Evolutionary conservation across 169 alveolate species (phyloP).

Genomic region (Cryptosporidium sp.): DNA sequence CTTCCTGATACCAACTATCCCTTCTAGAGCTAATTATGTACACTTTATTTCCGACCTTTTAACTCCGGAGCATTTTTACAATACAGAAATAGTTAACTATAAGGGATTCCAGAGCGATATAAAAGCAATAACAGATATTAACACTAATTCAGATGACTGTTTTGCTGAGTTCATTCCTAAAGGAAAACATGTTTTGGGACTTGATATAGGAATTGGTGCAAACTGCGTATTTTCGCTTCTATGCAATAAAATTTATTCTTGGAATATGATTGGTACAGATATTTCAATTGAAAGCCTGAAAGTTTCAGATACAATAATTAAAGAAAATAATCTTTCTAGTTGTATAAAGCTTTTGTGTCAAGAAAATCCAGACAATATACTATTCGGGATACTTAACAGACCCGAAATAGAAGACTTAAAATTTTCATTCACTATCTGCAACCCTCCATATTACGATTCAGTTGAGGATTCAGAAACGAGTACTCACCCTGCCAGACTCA

Average conservation of each 20-base stretch:
- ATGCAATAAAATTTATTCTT: slow-evolving; percentile 75
- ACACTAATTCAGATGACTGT: neutral
- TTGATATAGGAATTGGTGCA: slow-evolving; percentile 82
- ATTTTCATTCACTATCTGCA: slow-evolving; percentile 76
- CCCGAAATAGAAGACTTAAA: slow-evolving; percentile 10
- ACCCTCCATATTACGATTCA: slow-evolving; percentile 79
- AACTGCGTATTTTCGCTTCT: slow-evolving; percentile 79
- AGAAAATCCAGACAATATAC: slow-evolving; percentile 31
- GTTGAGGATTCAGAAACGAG: slow-evolving; percentile 6
- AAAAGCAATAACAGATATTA: neutral
- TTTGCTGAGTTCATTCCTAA: slow-evolving; percentile 37
- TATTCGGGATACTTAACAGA: slow-evolving; percentile 56
- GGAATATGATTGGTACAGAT: slow-evolving; percentile 81
- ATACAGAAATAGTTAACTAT: slow-evolving; percentile 15
- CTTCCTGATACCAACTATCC: slow-evolving; percentile 78
- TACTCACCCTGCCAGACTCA: slow-evolving; percentile 68
- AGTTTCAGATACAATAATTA: slow-evolving; percentile 65
- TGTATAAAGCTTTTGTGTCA: slow-evolving; percentile 69
- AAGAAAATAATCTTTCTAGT: slow-evolving; percentile 34
- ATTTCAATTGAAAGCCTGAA: slow-evolving; percentile 71
- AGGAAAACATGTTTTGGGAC: slow-evolving; percentile 74
- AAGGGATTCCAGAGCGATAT: neutral
- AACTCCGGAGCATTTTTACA: slow-evolving; percentile 61
- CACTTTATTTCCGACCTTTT: slow-evolving; percentile 80
- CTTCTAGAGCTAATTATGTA: slow-evolving; percentile 80